These are phyloP conservation scores for Platanthera guangdongensis DNA, from an alignment of 106 monocot genomes.

Conservation along the genomic window DNA sequence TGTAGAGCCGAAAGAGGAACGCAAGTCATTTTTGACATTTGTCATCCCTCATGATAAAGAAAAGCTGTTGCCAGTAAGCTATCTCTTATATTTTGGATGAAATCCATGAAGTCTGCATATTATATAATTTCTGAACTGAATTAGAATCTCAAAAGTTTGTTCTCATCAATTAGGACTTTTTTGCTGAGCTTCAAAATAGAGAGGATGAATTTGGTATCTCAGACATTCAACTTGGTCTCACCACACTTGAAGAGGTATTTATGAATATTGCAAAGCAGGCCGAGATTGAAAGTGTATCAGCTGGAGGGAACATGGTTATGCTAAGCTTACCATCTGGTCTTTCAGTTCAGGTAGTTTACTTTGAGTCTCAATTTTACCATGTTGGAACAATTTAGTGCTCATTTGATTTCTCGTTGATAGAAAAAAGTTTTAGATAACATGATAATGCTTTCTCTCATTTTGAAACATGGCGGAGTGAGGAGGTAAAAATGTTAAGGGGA, in stretches of 20 bases:
- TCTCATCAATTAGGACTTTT: conserved; percentile 40
- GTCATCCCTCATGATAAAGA: conserved; percentile 90
- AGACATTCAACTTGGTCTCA: conserved; percentile 87
- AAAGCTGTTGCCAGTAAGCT: conserved; percentile 54
- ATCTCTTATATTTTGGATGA: neutral
- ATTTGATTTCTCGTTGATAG: too few relatives aligned
- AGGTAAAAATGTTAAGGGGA: too few relatives aligned
- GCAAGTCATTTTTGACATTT: conserved; percentile 60
- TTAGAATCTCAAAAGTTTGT: neutral
- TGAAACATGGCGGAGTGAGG: too few relatives aligned
- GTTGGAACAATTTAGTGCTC: too few relatives aligned
- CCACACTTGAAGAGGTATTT: conserved; percentile 90
- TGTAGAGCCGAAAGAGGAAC: conserved; percentile 77
- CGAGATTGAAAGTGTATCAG: conserved; percentile 63
- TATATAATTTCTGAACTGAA: neutral
- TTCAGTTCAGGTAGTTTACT: conserved; percentile 58
- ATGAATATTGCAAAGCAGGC: conserved; percentile 84
- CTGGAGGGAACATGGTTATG: conserved; percentile 56
- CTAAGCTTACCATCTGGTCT: conserved; percentile 57
- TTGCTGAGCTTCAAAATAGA: conserved; percentile 83
- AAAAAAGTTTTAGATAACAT: too few relatives aligned
- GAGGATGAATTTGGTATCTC: conserved; percentile 77
- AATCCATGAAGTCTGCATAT: neutral
- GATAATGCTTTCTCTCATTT: too few relatives aligned
- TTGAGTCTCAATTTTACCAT: neutral